Evolutionary conservation across 495 filamentous ascomycete species (phyloP).

Genomic region (Polyplosphaeria fusca): DNA sequence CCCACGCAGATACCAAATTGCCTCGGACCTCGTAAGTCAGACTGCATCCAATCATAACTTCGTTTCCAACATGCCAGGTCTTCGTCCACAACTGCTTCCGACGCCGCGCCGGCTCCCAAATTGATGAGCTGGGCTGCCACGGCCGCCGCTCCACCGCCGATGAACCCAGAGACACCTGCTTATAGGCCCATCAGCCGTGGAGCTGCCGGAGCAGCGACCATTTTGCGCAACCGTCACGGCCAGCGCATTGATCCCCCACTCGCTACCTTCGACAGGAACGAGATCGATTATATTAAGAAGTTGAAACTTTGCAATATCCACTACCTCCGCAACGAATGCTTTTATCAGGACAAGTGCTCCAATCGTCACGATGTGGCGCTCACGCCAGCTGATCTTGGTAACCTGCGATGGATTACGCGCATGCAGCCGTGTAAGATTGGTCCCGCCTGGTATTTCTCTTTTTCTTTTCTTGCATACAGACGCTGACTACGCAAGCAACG

Average conservation of each 20-base stretch:
- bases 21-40: too few species aligned
- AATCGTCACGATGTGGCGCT: conserved; percentile 74
- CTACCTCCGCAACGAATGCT: conserved; percentile 72
- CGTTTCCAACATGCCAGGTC: conserved; percentile 5
- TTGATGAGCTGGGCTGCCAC: conserved; percentile 21
- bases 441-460: too few species aligned
- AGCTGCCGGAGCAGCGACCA: conserved; percentile 31
- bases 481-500: too few species aligned
- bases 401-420: conserved; percentile 67
- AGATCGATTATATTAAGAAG: conserved; percentile 59
- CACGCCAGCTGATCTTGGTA: conserved; percentile 61
- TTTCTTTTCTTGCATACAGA: too few species aligned
- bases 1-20: background rate
- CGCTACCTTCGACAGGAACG: conserved; percentile 55
- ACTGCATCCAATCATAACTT: too few species aligned
- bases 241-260: conserved; percentile 65
- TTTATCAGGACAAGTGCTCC: conserved; percentile 66
- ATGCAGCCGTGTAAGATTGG: too few species aligned
- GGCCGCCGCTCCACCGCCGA: conserved; percentile 25
- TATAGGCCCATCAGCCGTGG: conserved; percentile 12
- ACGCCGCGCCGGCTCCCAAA: background rate
- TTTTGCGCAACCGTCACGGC: conserved; percentile 69
- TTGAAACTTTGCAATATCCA: conserved; percentile 85
- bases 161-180: conserved; percentile 2
- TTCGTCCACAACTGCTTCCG: conserved; percentile 8